phyloP scores from a whole-genome alignment of 1,284 basidiomycete genomes.

The Ustanciosporium gigantosporum region DNA sequence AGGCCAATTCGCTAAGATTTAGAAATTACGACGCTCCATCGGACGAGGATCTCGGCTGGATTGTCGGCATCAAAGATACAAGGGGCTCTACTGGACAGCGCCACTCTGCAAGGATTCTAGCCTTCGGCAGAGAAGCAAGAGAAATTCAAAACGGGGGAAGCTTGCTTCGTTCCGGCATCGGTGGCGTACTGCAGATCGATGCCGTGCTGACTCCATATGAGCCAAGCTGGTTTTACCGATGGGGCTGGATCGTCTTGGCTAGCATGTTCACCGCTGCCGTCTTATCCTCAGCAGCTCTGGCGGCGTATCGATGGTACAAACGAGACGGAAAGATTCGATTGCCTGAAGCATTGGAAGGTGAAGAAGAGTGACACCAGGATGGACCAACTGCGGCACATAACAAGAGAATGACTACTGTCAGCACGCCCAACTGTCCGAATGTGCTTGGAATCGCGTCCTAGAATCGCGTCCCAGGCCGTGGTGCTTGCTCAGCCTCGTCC shows the following conservation, averaged over 20 bases:
- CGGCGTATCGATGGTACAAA: slow-evolving; percentile 24
- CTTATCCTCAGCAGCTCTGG: not conserved
- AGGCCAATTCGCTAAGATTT: not conserved
- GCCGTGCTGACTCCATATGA: slow-evolving; percentile 79
- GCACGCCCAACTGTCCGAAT: no score
- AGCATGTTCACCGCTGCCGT: not conserved
- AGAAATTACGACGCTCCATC: slow-evolving; percentile 4
- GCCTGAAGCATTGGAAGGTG: slow-evolving; percentile 35
- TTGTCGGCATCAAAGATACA: slow-evolving; percentile 89
- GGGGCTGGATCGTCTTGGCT: slow-evolving; percentile 29
- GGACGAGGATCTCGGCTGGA: slow-evolving; percentile 66
- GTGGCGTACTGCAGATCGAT: slow-evolving; percentile 85
- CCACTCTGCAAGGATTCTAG: slow-evolving; percentile 73
- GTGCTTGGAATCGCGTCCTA: no score
- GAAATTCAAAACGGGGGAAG: slow-evolving; percentile 3
- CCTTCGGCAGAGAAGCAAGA: slow-evolving; percentile 78
- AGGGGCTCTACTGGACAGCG: slow-evolving; percentile 74
- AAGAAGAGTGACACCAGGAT: slow-evolving; percentile 20
- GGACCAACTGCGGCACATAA: no score
- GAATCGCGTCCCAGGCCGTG: no score
- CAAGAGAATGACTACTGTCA: no score
- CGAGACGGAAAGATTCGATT: slow-evolving; percentile 24
- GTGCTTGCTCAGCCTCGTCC: slow-evolving; percentile 37
- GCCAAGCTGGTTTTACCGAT: slow-evolving; percentile 64
- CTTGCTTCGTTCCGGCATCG: slow-evolving; percentile 12